These are phyloP conservation scores for Cladosporium sp. DNA, from an alignment of 2,329 filamentous ascomycete genomes.

Conservation along the genomic window DNA sequence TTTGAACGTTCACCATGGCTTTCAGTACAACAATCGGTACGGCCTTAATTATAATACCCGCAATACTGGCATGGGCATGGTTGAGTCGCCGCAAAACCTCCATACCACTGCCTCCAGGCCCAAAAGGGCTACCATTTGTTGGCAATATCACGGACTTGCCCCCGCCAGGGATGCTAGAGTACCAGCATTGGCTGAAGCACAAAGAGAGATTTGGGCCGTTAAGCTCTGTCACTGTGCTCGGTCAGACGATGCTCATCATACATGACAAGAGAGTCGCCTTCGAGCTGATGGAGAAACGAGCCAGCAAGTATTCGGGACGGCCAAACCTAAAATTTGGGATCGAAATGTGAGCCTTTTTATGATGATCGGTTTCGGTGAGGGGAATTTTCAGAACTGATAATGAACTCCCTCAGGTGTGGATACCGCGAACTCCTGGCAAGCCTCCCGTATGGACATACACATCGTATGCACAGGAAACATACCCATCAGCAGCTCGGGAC, in stretches of 20 bases:
- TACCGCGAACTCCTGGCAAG: slow-evolving; percentile 39
- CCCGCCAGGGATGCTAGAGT: slow-evolving; percentile 36
- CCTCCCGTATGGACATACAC: slow-evolving; percentile 33
- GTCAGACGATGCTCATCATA: slow-evolving; percentile 45
- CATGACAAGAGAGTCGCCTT: slow-evolving; percentile 40
- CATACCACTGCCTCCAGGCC: slow-evolving; percentile 26
- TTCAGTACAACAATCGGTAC: background rate
- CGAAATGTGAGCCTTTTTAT: slow-evolving; percentile 20
- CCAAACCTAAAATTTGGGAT: slow-evolving; percentile 31
- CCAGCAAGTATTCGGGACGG: slow-evolving; percentile 40
- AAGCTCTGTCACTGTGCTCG: slow-evolving; percentile 44
- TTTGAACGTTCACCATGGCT: background rate
- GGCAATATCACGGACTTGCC: slow-evolving; percentile 30
- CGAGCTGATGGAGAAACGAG: slow-evolving; percentile 43
- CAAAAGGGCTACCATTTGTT: slow-evolving; percentile 25
- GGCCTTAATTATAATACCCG: background rate
- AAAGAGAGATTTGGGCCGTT: slow-evolving; percentile 38
- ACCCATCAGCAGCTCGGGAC: slow-evolving; percentile 50
- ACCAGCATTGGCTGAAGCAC: slow-evolving; percentile 45
- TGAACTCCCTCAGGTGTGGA: slow-evolving; percentile 27
- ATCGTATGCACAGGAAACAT: slow-evolving; percentile 46
- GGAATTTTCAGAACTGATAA: background rate
- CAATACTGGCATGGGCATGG: background rate
- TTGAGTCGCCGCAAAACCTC: background rate
- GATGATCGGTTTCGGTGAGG: too few relatives aligned